Base-by-base conservation (phyloP, 1,139 yeast species). In the Petasospora rhodanensis region DNA sequence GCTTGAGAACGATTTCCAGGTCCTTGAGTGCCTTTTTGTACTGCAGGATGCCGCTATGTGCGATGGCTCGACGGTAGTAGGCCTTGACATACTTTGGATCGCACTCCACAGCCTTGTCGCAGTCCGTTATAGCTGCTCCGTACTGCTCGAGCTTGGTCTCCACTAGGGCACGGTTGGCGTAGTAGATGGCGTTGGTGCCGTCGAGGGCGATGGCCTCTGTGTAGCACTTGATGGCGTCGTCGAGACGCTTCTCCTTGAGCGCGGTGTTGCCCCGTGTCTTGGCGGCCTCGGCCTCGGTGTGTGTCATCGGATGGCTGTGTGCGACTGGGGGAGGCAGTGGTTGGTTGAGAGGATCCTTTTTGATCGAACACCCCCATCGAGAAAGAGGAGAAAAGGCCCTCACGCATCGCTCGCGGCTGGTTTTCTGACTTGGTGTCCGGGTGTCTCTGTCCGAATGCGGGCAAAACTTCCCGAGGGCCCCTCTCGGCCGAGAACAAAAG, bases 91-190 rank as follows among this genome's bases (percentile, higher is more conserved):
- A 83, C 26, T 64, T 56, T 1, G 80, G 72, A 53, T 91, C 87
- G 10, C 80, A 55, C 31, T 67, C 70, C 31, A 91, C 66, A 1
- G 97, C 89, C 29, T 62, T 60, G 24, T 79, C 73, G 47, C 95
- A 81, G 55, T 89, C 96, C 13, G 61, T 65, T 5, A 89, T 73
- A 2, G 96, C 95, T 31, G 76, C 68, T 2, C 96, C 97, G 57
- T 82, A 89, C 49, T 79, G 80, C 55, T 91, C 98, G 36, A 79
- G 60, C 55, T 85, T 84, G 54, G 89, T 76, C 47, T 87, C 80
- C 1, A 86, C 95, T 43, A 86, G 94, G 0, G 98, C 96, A 43
- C 96, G 68, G 61, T 91, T 91, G 19, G 96, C 79, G 55, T 64
- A 84, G 52, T 77, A 81, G 14, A 89, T 75, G 1, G 93, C 84